These are phyloP conservation scores for Parachlorella kessleri DNA, from an alignment of 139 green algal genomes.

Conservation along the genomic window DNA sequence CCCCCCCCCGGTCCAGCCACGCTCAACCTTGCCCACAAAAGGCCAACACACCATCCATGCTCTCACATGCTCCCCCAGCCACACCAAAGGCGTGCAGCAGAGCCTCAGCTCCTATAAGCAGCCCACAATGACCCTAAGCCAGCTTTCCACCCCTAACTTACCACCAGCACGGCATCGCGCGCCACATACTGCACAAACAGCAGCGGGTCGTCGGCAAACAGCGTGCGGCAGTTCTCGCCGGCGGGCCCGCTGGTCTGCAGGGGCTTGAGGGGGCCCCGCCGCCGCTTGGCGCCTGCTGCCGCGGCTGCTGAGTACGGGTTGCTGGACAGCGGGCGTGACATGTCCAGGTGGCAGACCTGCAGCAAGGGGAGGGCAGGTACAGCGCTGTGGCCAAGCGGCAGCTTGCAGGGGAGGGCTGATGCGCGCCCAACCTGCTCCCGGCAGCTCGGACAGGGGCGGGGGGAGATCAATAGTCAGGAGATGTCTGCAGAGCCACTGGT, in stretches of 20 bases:
- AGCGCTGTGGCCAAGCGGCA: not conserved
- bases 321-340: constrained; percentile 21
- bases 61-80: too few species aligned
- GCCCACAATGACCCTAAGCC: too few species aligned
- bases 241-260: not conserved
- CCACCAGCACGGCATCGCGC: constrained; percentile 37
- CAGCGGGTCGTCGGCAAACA: constrained; percentile 42
- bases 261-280: constrained; percentile 11
- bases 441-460: not conserved
- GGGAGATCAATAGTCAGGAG: not conserved
- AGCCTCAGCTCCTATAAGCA: too few species aligned
- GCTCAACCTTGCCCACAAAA: not conserved
- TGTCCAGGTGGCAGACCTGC: constrained; percentile 43
- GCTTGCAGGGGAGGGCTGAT: not conserved
- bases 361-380: not conserved
- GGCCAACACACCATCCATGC: not conserved
- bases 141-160: constrained; percentile 1
- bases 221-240: constrained; percentile 41
- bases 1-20: not conserved
- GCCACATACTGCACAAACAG: constrained; percentile 36
- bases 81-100: too few species aligned
- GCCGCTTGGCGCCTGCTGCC: constrained; percentile 7
- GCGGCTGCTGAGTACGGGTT: not conserved
- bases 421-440: too few species aligned
- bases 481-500: not conserved